phyloP scores from a whole-genome alignment of 495 filamentous ascomycete genomes.

The Lasiosphaeriaceae sp. region DNA sequence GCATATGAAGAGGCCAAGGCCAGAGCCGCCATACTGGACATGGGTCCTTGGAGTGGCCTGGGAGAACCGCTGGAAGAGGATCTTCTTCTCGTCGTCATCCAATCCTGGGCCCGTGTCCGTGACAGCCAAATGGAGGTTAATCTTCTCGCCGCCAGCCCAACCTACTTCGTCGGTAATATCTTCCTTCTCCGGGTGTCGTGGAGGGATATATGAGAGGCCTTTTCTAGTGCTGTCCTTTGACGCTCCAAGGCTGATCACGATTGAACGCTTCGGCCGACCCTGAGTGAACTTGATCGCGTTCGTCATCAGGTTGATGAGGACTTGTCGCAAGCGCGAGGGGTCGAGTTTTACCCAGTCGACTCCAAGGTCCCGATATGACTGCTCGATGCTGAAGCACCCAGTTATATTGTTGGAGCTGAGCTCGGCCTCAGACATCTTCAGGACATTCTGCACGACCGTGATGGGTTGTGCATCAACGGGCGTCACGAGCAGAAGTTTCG shows the following conservation, averaged over 20 bases:
- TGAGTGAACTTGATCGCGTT: slow-evolving; percentile 83
- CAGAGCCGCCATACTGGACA: slow-evolving; percentile 76
- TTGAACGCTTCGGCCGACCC: slow-evolving; percentile 52
- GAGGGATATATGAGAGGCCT: slow-evolving; percentile 51
- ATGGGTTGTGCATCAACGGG: slow-evolving; percentile 71
- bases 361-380: slow-evolving; percentile 56
- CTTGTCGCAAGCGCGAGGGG: slow-evolving; percentile 71
- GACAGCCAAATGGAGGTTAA: slow-evolving; percentile 72
- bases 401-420: slow-evolving; percentile 66
- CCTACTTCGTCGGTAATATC: slow-evolving; percentile 54
- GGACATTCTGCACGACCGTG: slow-evolving; percentile 59
- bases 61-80: slow-evolving; percentile 77
- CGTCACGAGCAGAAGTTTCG: slow-evolving; percentile 69
- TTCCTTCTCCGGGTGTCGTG: slow-evolving; percentile 43
- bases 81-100: slow-evolving; percentile 65
- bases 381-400: slow-evolving; percentile 63
- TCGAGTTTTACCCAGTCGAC: slow-evolving; percentile 79
- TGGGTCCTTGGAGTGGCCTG: slow-evolving; percentile 75
- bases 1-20: slow-evolving; percentile 79
- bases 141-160: slow-evolving; percentile 65
- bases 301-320: slow-evolving; percentile 72
- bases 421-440: slow-evolving; percentile 84
- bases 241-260: slow-evolving; percentile 67
- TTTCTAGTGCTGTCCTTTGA: slow-evolving; percentile 51
- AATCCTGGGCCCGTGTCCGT: slow-evolving; percentile 77